Evolutionary conservation across 78 protist genomes (phyloP).

Genomic region (Cavenderia fasciculata): DNA sequence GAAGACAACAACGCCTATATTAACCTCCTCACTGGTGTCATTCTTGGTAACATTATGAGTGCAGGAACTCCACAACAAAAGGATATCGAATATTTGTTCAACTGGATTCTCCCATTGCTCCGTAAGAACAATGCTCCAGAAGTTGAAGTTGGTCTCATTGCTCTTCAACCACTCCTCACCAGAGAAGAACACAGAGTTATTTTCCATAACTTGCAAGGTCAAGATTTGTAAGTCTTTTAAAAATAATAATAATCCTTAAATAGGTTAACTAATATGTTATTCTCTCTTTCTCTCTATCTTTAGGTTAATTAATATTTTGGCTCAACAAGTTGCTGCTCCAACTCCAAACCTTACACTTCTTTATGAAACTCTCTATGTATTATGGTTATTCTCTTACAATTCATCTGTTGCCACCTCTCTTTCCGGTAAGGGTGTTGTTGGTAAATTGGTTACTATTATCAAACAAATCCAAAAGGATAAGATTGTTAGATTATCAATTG

Average conservation of each 20-base stretch:
- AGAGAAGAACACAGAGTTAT: constrained; percentile 51
- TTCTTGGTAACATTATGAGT: constrained; percentile 64
- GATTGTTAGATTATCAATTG: constrained; percentile 81
- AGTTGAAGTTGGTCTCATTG: constrained; percentile 75
- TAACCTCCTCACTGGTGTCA: constrained; percentile 35
- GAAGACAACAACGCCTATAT: constrained; percentile 67
- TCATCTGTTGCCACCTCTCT: constrained; percentile 17
- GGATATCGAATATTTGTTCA: constrained; percentile 55
- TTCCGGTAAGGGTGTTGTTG: constrained; percentile 46
- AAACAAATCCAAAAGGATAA: constrained; percentile 78
- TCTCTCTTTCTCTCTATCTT: neutral
- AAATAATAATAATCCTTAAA: neutral
- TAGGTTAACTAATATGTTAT: neutral
- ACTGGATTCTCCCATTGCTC: constrained; percentile 60
- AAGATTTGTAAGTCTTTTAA: constrained; percentile 28
- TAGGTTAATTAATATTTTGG: constrained; percentile 33
- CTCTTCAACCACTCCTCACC: constrained; percentile 42
- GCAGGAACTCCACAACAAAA: constrained; percentile 55
- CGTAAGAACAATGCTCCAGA: constrained; percentile 36
- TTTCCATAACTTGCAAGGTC: constrained; percentile 20
- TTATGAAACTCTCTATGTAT: constrained; percentile 77
- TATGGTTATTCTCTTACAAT: constrained; percentile 88
- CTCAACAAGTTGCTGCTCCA: constrained; percentile 8
- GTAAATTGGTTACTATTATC: constrained; percentile 41
- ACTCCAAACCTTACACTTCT: constrained; percentile 16